Base-by-base conservation (phyloP, 1,284 basidiomycete genomes). In the Microbotryum silenes-acaulis region DNA sequence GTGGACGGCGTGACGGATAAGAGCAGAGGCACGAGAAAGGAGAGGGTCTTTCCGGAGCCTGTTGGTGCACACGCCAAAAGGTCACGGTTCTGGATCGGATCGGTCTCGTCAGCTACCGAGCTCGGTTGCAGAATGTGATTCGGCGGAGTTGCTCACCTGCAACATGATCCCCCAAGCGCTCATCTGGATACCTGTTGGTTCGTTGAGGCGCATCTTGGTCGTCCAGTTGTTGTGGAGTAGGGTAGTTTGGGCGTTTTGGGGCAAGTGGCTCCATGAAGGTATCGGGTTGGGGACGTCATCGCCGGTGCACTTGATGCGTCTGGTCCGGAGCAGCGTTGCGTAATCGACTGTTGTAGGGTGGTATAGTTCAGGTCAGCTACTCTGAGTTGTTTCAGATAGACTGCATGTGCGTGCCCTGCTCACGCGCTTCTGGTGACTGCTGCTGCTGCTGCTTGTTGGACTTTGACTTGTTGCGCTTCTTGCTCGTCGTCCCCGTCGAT, bases 51-150 rank as follows among this genome's bases (percentile, higher is more conserved):
- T 61, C 92, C 92, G 6, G 89, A 92, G 59, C 92, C 92, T 1
- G 92, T 97, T 0, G 92, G 92, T 1, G 93, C 93, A 31, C 96
- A 87, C 27, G 90, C 92, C 65, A 89, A 85, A 23, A 94, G 80
- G 75, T 97, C 90, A 60, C 88, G 83, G 61, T 78, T 80, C 82
- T 87, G 67, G 31, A 57, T 31, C 27, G 10, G 18, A n/a, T 18
- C 18, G n/a, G 4, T 1, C 3, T 51, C 18, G 16, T 60, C 37
- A 59, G 52, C 20, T 18, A 18, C 5, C 27, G 48, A 48, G n/a
- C 54, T 37, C 25, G 20, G 20, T 14, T 12, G 5, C 31, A 18
- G 16, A 45, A 7, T 16, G 21, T 42, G 29, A 20, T n/a, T 27
- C 14, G n/a, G 18, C 10, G 27, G 9, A 44, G 50, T 20, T 20